Evolutionary conservation across 148 eudicot genomes (phyloP).

Genomic region (Limonium bicolor): DNA sequence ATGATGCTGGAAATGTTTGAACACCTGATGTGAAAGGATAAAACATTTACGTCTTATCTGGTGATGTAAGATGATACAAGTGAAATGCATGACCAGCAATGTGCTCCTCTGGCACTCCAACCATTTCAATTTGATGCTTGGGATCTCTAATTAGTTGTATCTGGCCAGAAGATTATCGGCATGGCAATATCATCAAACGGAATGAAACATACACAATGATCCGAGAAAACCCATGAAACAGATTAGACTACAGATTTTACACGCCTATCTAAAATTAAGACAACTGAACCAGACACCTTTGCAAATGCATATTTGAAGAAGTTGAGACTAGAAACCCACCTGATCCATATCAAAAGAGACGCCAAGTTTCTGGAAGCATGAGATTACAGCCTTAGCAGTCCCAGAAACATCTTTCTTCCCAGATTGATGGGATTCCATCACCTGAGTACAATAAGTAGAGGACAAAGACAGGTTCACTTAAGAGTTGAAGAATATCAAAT

Average conservation of each 20-base stretch:
- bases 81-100: constrained; percentile 91
- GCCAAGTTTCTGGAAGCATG: constrained; percentile 87
- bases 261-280: no score
- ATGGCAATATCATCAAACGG: not conserved
- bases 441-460: constrained; percentile 26
- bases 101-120: constrained; percentile 81
- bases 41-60: constrained; percentile 63
- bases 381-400: constrained; percentile 93
- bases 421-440: constrained; percentile 85
- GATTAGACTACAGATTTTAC: no score
- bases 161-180: constrained; percentile 18
- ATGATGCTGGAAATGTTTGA: no score
- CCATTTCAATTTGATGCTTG: constrained; percentile 61
- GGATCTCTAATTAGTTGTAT: constrained; percentile 67
- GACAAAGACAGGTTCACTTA: no score
- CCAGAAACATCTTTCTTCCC: constrained; percentile 80
- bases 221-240: no score
- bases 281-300: no score
- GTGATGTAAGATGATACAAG: constrained; percentile 72
- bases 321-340: constrained; percentile 18
- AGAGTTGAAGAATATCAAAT: no score
- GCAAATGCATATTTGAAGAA: no score
- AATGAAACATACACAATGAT: not conserved
- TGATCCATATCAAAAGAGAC: constrained; percentile 56
- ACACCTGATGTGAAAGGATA: not conserved